A percentile compares a stretch with the other conserved stretches of the same genome.
Conservation (phyloP, 371 early-diverging fungal species). For the Mucor racemosus region DNA sequence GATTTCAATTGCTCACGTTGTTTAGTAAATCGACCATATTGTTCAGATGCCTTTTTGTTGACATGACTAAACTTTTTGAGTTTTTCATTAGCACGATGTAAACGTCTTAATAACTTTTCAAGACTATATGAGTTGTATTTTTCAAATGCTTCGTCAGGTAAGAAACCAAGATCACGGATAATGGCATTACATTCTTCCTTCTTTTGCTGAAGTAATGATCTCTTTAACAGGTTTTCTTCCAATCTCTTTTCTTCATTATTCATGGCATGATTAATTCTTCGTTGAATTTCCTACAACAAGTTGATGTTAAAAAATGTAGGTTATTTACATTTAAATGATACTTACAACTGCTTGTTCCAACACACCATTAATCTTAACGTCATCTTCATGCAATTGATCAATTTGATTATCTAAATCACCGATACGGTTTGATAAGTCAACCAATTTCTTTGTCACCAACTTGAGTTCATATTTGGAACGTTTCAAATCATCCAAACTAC, state of each 20-base stretch:
- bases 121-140: conserved; percentile 60
- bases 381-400: conserved; percentile 43
- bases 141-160: conserved; percentile 94
- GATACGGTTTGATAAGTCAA: conserved; percentile 33
- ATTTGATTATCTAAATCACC: conserved; percentile 46
- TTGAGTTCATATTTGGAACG: conserved; percentile 65
- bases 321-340: background rate
- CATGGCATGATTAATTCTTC: conserved; percentile 22
- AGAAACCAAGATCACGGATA: conserved; percentile 93
- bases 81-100: conserved; percentile 84
- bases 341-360: conserved; percentile 65
- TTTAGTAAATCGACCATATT: conserved; percentile 90
- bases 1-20: conserved; percentile 83
- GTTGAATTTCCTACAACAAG: conserved; percentile 31
- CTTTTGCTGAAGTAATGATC: conserved; percentile 76
- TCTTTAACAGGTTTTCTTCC: conserved; percentile 79
- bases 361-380: conserved; percentile 36
- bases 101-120: conserved; percentile 68
- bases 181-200: conserved; percentile 87
- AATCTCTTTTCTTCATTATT: conserved; percentile 65
- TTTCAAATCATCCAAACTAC: conserved; percentile 35
- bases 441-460: conserved; percentile 45
- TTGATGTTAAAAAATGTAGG: background rate
- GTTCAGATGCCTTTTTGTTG: conserved; percentile 98
- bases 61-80: conserved; percentile 91